Percentiles rank a stretch among this genome's conserved stretches.
These are phyloP conservation scores for Triticum timopheevii DNA, from an alignment of 176 grass and related monocot species.

Conservation along the genomic window DNA sequence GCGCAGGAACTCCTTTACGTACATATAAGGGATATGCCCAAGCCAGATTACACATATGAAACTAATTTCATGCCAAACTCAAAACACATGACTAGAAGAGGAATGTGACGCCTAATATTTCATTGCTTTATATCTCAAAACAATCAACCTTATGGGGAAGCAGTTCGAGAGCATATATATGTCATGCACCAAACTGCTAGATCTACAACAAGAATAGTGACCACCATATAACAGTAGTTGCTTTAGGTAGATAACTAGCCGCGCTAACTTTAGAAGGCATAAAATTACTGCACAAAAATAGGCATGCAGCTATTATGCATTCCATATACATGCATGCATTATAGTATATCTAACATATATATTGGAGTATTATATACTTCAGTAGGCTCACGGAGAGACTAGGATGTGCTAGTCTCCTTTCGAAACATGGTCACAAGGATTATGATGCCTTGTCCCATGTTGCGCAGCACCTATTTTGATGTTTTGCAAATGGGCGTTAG, in stretches of 20 bases:
- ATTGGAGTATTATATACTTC: conserved; percentile 43
- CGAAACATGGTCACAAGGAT: conserved; percentile 87
- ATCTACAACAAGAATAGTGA: background rate
- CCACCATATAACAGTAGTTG: background rate
- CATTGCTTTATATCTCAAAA: background rate
- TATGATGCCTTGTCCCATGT: conserved; percentile 72
- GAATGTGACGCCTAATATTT: background rate
- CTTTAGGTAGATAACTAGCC: background rate
- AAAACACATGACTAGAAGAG: background rate
- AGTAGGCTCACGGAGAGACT: conserved; percentile 65
- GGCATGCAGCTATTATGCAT: background rate
- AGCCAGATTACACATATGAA: background rate
- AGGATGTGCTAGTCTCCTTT: conserved; percentile 80
- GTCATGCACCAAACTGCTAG: background rate
- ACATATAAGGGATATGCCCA: background rate
- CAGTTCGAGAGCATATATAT: background rate
- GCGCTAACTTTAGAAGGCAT: background rate
- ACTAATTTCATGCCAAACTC: background rate
- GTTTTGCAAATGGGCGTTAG: background rate
- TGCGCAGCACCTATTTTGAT: conserved; percentile 53
- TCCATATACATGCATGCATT: background rate
- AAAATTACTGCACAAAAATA: conserved; percentile 5
- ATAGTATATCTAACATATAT: background rate
- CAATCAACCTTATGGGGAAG: background rate
- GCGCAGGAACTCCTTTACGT: conserved; percentile 43